Evolutionary conservation across 1,284 basidiomycete species (phyloP), one percentile per base, ranked within the genome.

Genomic region (Heliocybe sulcata): DNA sequence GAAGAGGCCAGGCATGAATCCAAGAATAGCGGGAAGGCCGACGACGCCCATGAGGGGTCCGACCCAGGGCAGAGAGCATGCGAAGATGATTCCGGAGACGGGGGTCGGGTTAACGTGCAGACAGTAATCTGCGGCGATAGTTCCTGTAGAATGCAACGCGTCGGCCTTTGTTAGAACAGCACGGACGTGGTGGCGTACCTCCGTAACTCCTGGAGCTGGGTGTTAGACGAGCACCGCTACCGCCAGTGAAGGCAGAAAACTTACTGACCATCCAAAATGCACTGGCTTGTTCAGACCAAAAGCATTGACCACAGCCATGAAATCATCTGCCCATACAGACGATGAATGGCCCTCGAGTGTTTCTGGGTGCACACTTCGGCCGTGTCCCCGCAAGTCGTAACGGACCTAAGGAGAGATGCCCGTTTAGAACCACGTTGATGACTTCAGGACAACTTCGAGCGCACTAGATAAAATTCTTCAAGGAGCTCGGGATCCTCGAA

Each of bases 341-440:
- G 65, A 62, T 1, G 53, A 48, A 33, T 66, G 61, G 22, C 54
- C 59, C 20, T 61, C 62, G 9, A 54, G 52, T 14, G 53, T 59
- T 26, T 35, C 52, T 9, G 60, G 63, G 27, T 55, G 63, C 1
- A 62, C 64, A 27, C 64, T 67, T 42, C 63, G 58, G n/a, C 68
- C 67, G 55, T 67, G 66, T 8, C 67, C 66, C 26, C 68, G 66
- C 47, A 65, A 54, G 52, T 69, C 69, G 55, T 69, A 71, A 20
- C 67, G 61, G 14, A 71, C 61, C 68, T 70, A 35, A 45, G n/a
- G 11, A 20, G 29, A 12, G 55, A 26, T 11, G 59, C 45, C 2
- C 3, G 14, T 22, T n/a, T n/a, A 35, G 23, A 35, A 56, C 68
- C 56, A 61, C 29, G 4, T 31, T 31, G n/a, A 4, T 31, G 16